These are phyloP conservation scores for Avena sativa DNA, from an alignment of 176 grass and related monocot genomes.

Conservation along the genomic window DNA sequence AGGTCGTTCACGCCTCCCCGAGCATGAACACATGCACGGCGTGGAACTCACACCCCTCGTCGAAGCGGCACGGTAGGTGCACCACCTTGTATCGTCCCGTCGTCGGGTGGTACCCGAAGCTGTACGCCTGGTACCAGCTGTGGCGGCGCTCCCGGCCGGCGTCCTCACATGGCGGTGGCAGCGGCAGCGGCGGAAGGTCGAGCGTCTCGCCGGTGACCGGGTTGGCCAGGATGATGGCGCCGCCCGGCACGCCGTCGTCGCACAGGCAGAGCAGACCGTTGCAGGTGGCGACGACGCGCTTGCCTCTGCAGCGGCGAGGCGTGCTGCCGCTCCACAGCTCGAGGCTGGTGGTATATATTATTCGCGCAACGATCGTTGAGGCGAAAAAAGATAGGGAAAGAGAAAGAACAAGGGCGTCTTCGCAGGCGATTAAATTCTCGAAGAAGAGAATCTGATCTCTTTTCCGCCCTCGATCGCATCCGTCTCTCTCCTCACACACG, in stretches of 20 bases:
- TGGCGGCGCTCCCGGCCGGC: not conserved
- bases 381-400: not conserved
- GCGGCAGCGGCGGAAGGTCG: not conserved
- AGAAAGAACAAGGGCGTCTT: not conserved
- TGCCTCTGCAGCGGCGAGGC: not conserved
- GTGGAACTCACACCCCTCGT: not conserved
- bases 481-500: too few species aligned
- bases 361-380: not conserved
- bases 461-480: not conserved
- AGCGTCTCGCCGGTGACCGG: constrained; percentile 20
- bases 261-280: constrained; percentile 39
- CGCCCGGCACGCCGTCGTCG: not conserved
- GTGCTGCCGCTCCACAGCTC: not conserved
- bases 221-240: constrained; percentile 10
- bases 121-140: not conserved
- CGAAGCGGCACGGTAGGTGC: not conserved
- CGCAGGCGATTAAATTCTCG: not conserved
- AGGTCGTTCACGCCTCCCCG: not conserved
- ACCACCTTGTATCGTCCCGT: constrained; percentile 23
- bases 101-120: not conserved
- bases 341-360: not conserved
- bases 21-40: not conserved
- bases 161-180: accelerated
- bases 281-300: not conserved
- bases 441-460: not conserved